Evolutionary conservation across 305 asterid genomes (phyloP).

Genomic region (Lippia alba): DNA sequence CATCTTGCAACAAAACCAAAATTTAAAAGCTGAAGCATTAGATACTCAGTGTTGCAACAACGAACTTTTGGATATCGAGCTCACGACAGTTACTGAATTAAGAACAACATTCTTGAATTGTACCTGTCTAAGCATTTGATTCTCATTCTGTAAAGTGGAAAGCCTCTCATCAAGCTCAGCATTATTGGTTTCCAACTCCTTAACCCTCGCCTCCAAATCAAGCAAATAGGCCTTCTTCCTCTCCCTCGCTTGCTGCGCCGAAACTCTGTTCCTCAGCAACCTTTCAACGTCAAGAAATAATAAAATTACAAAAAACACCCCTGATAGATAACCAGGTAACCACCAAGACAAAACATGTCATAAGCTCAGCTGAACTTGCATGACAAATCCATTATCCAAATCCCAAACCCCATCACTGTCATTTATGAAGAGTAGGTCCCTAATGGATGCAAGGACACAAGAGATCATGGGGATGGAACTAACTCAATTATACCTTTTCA

Average conservation of each 20-base stretch:
- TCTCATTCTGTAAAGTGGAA: slow-evolving; percentile 60
- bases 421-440: slow-evolving; percentile 11
- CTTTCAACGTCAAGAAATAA: slow-evolving; percentile 42
- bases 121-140: slow-evolving; percentile 68
- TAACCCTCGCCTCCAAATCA: slow-evolving; percentile 88
- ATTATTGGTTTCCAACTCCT: slow-evolving; percentile 87
- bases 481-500: slow-evolving; percentile 64
- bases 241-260: slow-evolving; percentile 99
- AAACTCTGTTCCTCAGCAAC: slow-evolving; percentile 97
- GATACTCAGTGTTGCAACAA: not conserved
- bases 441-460: slow-evolving; percentile 26
- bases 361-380: not conserved
- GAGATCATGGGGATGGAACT: slow-evolving; percentile 34
- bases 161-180: slow-evolving; percentile 92
- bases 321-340: slow-evolving; percentile 1
- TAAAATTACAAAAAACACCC: slow-evolving; percentile 24
- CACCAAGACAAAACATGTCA: not conserved
- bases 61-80: not conserved
- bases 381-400: slow-evolving; percentile 32
- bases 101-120: not conserved
- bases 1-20: too few species aligned
- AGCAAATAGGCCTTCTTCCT: slow-evolving; percentile 93
- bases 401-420: slow-evolving; percentile 14
- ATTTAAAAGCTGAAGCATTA: not conserved
- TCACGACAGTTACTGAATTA: not conserved